Conservation (phyloP, 2,329 filamentous ascomycete genomes). For the Aureobasidium sp. region DNA sequence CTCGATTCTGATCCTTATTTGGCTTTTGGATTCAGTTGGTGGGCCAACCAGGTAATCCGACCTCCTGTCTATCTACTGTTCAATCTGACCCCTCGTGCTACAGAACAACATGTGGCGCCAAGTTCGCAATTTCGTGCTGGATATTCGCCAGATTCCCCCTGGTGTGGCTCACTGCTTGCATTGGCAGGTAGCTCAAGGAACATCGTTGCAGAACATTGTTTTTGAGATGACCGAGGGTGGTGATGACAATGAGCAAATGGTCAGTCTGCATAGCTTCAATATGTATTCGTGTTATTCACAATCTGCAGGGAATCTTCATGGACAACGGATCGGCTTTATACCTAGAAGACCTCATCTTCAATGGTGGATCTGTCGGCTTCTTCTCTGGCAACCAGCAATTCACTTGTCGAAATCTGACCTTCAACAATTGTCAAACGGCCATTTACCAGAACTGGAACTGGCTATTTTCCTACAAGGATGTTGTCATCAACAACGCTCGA, state of each 20-base stretch:
- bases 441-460: constrained; percentile 92
- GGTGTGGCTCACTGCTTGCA: constrained; percentile 48
- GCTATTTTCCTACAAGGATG: constrained; percentile 72
- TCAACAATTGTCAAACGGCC: constrained; percentile 75
- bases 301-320: constrained; percentile 51
- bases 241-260: constrained; percentile 16
- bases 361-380: constrained; percentile 69
- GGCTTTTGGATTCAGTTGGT: constrained; percentile 28
- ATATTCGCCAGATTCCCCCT: constrained; percentile 33
- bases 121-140: constrained; percentile 51
- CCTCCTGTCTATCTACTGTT: not conserved
- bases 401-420: constrained; percentile 73
- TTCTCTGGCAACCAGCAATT: constrained; percentile 86
- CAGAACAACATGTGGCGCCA: constrained; percentile 49
- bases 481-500: constrained; percentile 51
- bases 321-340: constrained; percentile 64
- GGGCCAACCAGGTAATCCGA: constrained; percentile 20
- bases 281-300: not conserved
- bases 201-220: constrained; percentile 52
- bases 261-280: not conserved
- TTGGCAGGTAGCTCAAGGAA: constrained; percentile 62
- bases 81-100: not conserved
- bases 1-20: constrained; percentile 30
- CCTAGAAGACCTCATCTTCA: constrained; percentile 77
- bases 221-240: constrained; percentile 41